Evolutionary conservation across 306 rosid species (phyloP).

Genomic region (Vigna radiata): DNA sequence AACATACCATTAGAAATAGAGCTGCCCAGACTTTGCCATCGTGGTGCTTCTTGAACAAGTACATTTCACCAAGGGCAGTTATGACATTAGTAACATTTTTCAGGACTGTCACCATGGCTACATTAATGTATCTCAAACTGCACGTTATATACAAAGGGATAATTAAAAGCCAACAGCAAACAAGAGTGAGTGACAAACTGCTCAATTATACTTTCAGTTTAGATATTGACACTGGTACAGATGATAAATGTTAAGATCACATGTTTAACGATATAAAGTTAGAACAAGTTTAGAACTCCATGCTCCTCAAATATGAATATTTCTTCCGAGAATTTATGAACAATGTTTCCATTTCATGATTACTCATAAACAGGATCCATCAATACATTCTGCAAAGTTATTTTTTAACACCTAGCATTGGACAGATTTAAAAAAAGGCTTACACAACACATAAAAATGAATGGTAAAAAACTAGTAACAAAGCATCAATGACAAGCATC

Average conservation of each 20-base stretch:
- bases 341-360: constrained; percentile 35
- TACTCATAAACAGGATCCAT: constrained; percentile 20
- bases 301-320: constrained; percentile 16
- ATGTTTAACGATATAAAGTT: constrained; percentile 24
- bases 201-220: constrained; percentile 9
- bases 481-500: constrained; percentile 4
- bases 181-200: constrained; percentile 6
- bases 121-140: constrained; percentile 98
- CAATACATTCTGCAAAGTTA: not conserved
- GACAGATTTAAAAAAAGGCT: constrained; percentile 1
- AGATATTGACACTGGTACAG: constrained; percentile 25
- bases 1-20: constrained; percentile 87
- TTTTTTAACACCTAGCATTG: not conserved
- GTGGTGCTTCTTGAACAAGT: constrained; percentile 87
- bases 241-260: constrained; percentile 12
- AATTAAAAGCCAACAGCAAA: constrained; percentile 18
- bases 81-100: constrained; percentile 98
- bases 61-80: constrained; percentile 97
- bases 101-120: constrained; percentile 98
- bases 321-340: constrained; percentile 17
- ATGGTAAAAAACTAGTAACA: constrained; percentile 30
- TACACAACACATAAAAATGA: not conserved
- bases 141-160: constrained; percentile 49
- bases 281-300: constrained; percentile 17
- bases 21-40: constrained; percentile 95